Base-by-base conservation (phyloP, 805 yeast species). In the Ogataea methanolica region DNA sequence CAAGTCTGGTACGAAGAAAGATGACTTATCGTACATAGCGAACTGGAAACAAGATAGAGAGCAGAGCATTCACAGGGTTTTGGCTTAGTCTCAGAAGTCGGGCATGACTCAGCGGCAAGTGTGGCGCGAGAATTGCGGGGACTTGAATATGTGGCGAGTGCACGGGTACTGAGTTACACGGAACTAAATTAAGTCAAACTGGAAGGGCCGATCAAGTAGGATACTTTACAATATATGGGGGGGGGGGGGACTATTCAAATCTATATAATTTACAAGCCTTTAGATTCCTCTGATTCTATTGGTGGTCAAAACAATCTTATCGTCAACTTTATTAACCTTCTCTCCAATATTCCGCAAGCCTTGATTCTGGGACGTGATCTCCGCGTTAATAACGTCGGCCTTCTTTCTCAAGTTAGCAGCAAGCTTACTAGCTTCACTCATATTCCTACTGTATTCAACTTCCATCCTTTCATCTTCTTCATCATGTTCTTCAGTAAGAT, bases 391-490 rank as follows among this genome's bases (percentile, higher is more conserved):
- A 4, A 87, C 73, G 48, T 74, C 62, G 2, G 97, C 97, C 45
- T 88, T 73, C 52, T 74, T 78, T 62, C 82, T 84, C 67, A 92
- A 76, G 50, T 90, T 80, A 46, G 75, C 75, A 33, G 96, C 79
- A 49, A 84, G 78, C 37, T 74, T 75, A 12, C 79, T 76, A 42
- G 94, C 85, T 63, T 85, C 88, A 58, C 87, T 91, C 65, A 92
- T 71, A 60, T 94, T 94, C 53, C 78, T 70, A 45, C 90, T 91
- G 56, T 90, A 80, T 66, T 91, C 96, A 52, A 84, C 79, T 62
- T 92, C 98, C 79, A 89, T 79, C 56, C 83, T 94, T 58, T 90
- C 96, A 66, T 94, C 98, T 63, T 92, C 97, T 43, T 82, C 82
- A 66, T 92, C 97, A 19, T 60, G 64, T 42, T 85, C 86, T 61